Evolutionary conservation across 2,329 filamentous ascomycete genomes (phyloP), one percentile per base, ranked within the genome.

Genomic region (Hymenotorrendiella dingleyae): DNA sequence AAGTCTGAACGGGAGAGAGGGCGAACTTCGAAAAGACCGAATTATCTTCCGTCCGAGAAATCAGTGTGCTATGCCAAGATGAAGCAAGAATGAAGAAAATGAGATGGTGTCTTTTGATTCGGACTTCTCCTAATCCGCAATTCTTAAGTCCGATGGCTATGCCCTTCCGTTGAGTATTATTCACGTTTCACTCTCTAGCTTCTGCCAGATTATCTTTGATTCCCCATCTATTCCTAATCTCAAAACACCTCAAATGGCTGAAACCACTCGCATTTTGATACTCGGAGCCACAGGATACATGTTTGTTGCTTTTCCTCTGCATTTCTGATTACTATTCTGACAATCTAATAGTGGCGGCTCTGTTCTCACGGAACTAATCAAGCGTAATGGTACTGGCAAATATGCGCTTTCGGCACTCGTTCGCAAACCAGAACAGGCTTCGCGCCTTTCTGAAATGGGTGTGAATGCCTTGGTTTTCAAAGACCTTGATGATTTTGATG

Each of bases 261-360:
- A 20, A 10, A 12, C 20, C 2, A 40, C 38, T 11, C 35, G 40
- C n/a, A 46, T 55, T 27, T 40, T 55, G 29, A 19, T 54, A 19
- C 21, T 51, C 5, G 53, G 53, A 14, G 43, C 45, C 12, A 55
- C 53, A 21, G 53, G 53, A n/a, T 54, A 55, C 22, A 51, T 55
- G 43, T 49, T 42, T 30, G 17, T 19, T 14, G 14, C 32, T 34
- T 21, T 22, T 12, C 12, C 17, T 4, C 32, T 8, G 17, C 4
- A 20, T 34, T 19, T 21, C 9, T 34, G 17, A 11, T 2, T 34
- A 20, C 32, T 34, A 34, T 21, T 6, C 5, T 20, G n/a, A n/a
- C n/a, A n/a, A 20, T 34, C 17, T 9, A n/a, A 4, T 34, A 34
- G 32, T 20, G 54, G 56, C 6, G 56, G 54, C 36, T 53, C 53